Evolutionary conservation across 768 basidiomycete genomes (phyloP).

Genomic region (Royoungia palumana): DNA sequence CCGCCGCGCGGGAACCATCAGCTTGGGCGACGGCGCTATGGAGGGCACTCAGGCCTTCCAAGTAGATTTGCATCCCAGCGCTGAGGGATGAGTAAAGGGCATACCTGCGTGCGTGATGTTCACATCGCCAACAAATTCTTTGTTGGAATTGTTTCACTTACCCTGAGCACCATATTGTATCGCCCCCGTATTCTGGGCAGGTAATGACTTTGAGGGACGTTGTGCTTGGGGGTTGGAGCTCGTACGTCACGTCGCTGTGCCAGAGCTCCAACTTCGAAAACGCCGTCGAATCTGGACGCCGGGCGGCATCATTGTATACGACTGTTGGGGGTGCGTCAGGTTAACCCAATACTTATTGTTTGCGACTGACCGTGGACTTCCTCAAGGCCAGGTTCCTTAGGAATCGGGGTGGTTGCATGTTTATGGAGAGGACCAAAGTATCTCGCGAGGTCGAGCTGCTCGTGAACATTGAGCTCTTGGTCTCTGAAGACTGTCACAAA

Average conservation of each 20-base stretch:
- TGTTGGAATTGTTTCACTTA: slow-evolving; percentile 28
- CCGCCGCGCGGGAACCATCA: slow-evolving; percentile 66
- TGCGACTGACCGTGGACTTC: slow-evolving; percentile 62
- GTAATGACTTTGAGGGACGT: slow-evolving; percentile 76
- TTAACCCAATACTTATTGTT: not conserved
- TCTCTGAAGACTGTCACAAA: slow-evolving; percentile 60
- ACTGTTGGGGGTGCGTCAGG: slow-evolving; percentile 38
- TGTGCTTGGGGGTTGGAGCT: slow-evolving; percentile 74
- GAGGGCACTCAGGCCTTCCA: slow-evolving; percentile 69
- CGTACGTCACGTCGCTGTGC: slow-evolving; percentile 82
- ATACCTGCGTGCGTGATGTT: slow-evolving; percentile 44
- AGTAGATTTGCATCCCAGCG: slow-evolving; percentile 67
- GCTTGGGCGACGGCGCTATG: slow-evolving; percentile 80
- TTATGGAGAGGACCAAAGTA: slow-evolving; percentile 77
- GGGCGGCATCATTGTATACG: slow-evolving; percentile 65
- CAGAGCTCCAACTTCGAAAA: slow-evolving; percentile 76
- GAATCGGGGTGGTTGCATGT: slow-evolving; percentile 78
- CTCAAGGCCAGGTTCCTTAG: slow-evolving; percentile 64
- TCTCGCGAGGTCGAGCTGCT: slow-evolving; percentile 69
- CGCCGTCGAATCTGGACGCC: slow-evolving; percentile 58
- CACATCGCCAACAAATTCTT: slow-evolving; percentile 3
- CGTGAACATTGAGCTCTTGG: slow-evolving; percentile 64
- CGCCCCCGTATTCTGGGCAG: slow-evolving; percentile 68
- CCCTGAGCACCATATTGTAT: slow-evolving; percentile 82
- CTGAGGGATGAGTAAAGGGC: slow-evolving; percentile 83